phyloP scores from a whole-genome alignment of 2,329 filamentous ascomycete species.

The Penicillium frequentans region DNA sequence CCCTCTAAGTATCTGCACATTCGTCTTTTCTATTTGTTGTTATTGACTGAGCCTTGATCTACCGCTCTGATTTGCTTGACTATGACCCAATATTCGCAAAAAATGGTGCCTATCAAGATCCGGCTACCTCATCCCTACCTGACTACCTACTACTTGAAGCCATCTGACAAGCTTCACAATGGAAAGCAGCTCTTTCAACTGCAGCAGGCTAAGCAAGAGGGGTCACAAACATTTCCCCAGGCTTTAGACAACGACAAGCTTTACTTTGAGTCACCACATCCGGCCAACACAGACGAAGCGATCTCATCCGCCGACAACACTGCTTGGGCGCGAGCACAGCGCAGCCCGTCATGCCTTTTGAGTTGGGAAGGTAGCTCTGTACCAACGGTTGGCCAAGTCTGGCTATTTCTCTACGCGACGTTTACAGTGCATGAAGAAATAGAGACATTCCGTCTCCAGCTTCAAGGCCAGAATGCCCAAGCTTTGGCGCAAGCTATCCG shows the following conservation, averaged over 20 bases:
- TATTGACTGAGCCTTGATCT: neutral
- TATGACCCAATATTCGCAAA: neutral
- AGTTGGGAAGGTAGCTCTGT: conserved; percentile 36
- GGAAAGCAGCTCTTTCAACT: conserved; percentile 20
- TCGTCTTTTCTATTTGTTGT: neutral
- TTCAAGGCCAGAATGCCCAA: conserved; percentile 35
- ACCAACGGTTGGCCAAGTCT: conserved; percentile 46
- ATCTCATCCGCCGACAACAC: conserved; percentile 23
- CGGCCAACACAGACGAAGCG: conserved; percentile 8
- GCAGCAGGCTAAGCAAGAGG: conserved; percentile 23
- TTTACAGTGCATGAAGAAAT: conserved; percentile 43
- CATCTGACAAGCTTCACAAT: conserved; percentile 28
- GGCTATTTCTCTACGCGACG: conserved; percentile 49
- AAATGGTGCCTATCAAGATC: conserved; percentile 8
- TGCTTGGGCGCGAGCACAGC: conserved; percentile 45
- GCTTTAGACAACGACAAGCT: conserved; percentile 40
- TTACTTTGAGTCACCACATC: conserved; percentile 34
- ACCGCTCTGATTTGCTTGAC: neutral
- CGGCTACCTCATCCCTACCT: conserved; percentile 48
- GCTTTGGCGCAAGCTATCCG: conserved; percentile 41
- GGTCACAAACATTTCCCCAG: conserved; percentile 32
- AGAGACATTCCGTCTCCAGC: conserved; percentile 45
- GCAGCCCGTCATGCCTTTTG: conserved; percentile 42
- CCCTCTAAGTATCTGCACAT: neutral
- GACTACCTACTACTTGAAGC: conserved; percentile 34